Evolutionary conservation across 352 stramenopile species (phyloP).

Genomic region (Aphanomyces stellatus): DNA sequence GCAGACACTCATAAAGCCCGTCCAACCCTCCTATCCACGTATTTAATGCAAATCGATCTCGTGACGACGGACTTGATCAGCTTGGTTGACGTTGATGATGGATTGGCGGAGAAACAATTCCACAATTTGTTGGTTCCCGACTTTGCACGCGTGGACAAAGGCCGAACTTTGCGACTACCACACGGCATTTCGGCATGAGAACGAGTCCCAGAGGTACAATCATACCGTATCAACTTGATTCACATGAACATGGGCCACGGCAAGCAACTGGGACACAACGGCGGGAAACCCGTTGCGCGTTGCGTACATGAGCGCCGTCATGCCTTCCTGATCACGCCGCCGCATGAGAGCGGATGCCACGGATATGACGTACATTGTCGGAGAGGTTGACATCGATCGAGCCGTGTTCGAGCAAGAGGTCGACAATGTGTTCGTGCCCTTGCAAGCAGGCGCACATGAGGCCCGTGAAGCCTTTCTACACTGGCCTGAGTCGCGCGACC

Average conservation of each 20-base stretch:
- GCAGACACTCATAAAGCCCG: background rate
- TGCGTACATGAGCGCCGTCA: conserved; percentile 11
- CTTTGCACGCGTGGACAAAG: background rate
- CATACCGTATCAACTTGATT: conserved; percentile 3
- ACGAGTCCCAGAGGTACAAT: background rate
- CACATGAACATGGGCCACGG: background rate
- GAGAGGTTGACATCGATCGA: conserved; percentile 6
- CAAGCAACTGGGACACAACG: background rate
- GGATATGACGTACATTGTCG: background rate
- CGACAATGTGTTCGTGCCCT: conserved; percentile 1
- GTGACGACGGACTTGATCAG: background rate
- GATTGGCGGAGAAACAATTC: conserved; percentile 2
- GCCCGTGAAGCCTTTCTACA: conserved; percentile 3
- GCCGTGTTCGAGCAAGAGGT: conserved; percentile 1
- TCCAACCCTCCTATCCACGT: background rate
- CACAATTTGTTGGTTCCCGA: background rate
- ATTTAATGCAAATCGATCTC: background rate
- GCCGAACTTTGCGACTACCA: background rate
- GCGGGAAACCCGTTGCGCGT: background rate
- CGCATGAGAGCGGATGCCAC: background rate
- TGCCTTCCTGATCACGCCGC: background rate
- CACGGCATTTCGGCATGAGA: background rate
- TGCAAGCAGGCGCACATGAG: conserved; percentile 11
- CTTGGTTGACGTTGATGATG: background rate
- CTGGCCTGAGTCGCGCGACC: background rate